These are phyloP conservation scores for Ustilaginoidea virens DNA, from an alignment of 2,329 filamentous ascomycete genomes.

Conservation along the genomic window DNA sequence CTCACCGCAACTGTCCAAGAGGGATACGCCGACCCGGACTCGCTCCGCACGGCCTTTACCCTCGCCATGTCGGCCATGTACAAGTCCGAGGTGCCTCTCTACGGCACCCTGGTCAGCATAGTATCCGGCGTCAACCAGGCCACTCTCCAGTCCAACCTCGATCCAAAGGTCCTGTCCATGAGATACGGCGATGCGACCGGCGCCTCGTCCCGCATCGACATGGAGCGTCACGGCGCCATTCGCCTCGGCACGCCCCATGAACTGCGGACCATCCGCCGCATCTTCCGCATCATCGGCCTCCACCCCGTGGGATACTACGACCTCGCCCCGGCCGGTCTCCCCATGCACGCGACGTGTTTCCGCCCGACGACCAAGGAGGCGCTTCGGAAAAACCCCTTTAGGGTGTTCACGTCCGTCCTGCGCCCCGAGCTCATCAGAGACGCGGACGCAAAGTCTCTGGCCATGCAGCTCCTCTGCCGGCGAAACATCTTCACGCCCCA, in stretches of 20 bases:
- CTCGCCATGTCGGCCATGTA: constrained; percentile 12
- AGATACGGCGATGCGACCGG: constrained; percentile 6
- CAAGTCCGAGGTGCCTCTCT: constrained; percentile 10
- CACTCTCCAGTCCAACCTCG: constrained; percentile 3
- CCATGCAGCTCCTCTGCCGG: constrained; percentile 16
- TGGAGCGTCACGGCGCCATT: constrained; percentile 29
- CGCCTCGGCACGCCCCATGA: constrained; percentile 27
- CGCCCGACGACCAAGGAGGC: constrained; percentile 21
- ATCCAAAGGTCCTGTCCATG: constrained; percentile 7
- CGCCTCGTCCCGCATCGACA: constrained; percentile 6
- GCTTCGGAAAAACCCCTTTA: constrained; percentile 27
- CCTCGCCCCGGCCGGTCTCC: constrained; percentile 26
- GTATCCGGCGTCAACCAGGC: constrained; percentile 5
- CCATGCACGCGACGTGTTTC: constrained; percentile 35
- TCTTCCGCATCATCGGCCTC: constrained; percentile 31
- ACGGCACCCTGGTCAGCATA: constrained; percentile 8
- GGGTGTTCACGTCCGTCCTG: constrained; percentile 20
- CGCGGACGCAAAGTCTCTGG: constrained; percentile 15
- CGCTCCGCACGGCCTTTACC: constrained; percentile 8
- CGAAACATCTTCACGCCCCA: constrained; percentile 25
- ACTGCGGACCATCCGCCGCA: constrained; percentile 23
- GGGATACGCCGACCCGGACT: constrained; percentile 7
- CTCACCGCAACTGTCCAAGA: neutral
- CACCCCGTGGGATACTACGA: constrained; percentile 35
- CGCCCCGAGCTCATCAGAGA: constrained; percentile 24